Percentiles rank a stretch among this genome's conserved stretches.
Evolutionary conservation across 441 rosid genomes (phyloP).

Genomic region (Corymbia citriodora): DNA sequence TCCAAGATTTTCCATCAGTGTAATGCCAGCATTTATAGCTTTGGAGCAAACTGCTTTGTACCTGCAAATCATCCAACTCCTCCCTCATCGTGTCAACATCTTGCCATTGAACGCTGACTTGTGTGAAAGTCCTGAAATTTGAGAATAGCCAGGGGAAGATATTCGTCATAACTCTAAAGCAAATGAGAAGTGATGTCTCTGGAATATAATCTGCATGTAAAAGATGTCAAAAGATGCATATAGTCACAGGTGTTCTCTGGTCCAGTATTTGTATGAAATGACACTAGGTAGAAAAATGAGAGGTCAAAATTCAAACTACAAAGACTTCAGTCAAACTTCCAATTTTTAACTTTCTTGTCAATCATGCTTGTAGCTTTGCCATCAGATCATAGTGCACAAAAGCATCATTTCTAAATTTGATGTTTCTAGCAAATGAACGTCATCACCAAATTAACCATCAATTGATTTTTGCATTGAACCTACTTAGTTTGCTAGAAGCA

Average conservation of each 20-base stretch:
- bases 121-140: conserved; percentile 88
- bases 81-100: conserved; percentile 99
- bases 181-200: not conserved
- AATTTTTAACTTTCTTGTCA: not conserved
- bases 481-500: not conserved
- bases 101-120: conserved; percentile 99
- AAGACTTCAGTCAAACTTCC: not conserved
- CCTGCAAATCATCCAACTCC: conserved; percentile 98
- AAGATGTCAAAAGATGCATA: not conserved
- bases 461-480: not conserved
- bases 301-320: not conserved
- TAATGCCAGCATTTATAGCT: not conserved
- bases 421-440: not conserved
- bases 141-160: conserved; percentile 9
- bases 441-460: not conserved
- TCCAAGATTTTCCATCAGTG: not conserved
- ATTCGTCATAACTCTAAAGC: not conserved
- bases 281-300: not conserved
- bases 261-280: not conserved
- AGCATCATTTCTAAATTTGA: not conserved
- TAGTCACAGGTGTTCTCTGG: not conserved
- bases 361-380: not conserved
- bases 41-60: conserved; percentile 5
- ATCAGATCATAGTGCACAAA: not conserved
- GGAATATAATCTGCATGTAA: not conserved